Conservation (phyloP, 768 basidiomycete genomes). For the Xerocomus potaroensis region DNA sequence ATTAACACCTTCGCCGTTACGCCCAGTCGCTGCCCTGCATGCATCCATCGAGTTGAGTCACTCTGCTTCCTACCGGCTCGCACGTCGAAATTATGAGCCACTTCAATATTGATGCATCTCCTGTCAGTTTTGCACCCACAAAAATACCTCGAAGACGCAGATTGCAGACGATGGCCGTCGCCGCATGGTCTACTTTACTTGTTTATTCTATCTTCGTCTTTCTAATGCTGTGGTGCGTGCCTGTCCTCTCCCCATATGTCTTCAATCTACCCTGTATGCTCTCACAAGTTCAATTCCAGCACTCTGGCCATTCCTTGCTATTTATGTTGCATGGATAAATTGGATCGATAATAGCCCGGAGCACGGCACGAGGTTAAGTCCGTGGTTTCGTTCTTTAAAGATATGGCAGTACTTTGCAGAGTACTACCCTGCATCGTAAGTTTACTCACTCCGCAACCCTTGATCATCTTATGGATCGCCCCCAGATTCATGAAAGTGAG, state of each 20-base stretch:
- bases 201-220: slow-evolving; percentile 63
- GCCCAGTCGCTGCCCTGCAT: slow-evolving; percentile 61
- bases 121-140: slow-evolving; percentile 73
- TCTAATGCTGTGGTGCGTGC: slow-evolving; percentile 72
- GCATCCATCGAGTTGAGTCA: slow-evolving; percentile 68
- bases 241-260: not conserved
- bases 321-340: slow-evolving; percentile 76
- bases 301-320: slow-evolving; percentile 78
- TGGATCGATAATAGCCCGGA: slow-evolving; percentile 77
- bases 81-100: not conserved
- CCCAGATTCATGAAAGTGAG: slow-evolving; percentile 34
- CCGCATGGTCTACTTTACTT: slow-evolving; percentile 82
- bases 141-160: slow-evolving; percentile 82
- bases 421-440: slow-evolving; percentile 87
- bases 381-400: slow-evolving; percentile 64
- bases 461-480: not conserved
- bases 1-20: slow-evolving; percentile 53
- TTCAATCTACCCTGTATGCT: not conserved
- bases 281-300: slow-evolving; percentile 75
- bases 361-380: slow-evolving; percentile 61
- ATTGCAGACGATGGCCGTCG: slow-evolving; percentile 86
- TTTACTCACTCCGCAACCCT: slow-evolving; percentile 15
- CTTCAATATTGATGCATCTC: slow-evolving; percentile 1
- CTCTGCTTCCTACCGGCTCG: not conserved
- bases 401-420: slow-evolving; percentile 92